Percentiles rank a stretch among this genome's conserved stretches.
Conservation (phyloP, 768 basidiomycete species). For the Rhizopogon roseolus region DNA sequence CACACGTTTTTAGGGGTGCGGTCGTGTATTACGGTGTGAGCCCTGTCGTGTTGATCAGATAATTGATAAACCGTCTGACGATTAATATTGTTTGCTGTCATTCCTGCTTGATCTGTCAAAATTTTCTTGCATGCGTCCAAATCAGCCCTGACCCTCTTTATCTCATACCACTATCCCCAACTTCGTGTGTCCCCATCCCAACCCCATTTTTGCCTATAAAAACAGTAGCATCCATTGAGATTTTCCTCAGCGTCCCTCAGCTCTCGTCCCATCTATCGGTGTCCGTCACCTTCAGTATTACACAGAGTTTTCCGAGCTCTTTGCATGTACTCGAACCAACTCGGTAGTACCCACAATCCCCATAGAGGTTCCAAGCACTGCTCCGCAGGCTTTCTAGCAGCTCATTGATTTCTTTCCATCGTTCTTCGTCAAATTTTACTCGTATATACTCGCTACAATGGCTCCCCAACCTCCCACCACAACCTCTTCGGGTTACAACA, state of each 20-base stretch:
- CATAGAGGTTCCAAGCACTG: conserved; percentile 87
- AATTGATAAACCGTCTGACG: too few relatives aligned
- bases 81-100: too few relatives aligned
- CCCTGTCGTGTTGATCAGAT: too few relatives aligned
- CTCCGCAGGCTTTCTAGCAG: conserved; percentile 59
- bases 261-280: conserved; percentile 4
- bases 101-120: too few relatives aligned
- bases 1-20: background rate
- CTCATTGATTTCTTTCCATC: conserved; percentile 31
- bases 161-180: conserved; percentile 6
- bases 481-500: conserved; percentile 63
- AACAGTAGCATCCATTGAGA: background rate
- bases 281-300: conserved; percentile 8
- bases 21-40: too few relatives aligned
- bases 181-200: conserved; percentile 8
- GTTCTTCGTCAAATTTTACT: conserved; percentile 19
- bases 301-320: conserved; percentile 32
- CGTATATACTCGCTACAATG: conserved; percentile 35
- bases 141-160: conserved; percentile 13
- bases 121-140: background rate
- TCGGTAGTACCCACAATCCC: conserved; percentile 83
- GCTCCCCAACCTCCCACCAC: conserved; percentile 37
- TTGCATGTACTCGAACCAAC: conserved; percentile 97
- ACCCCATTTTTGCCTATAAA: conserved; percentile 22
- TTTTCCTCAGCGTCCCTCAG: background rate